A percentile compares a stretch with the other conserved stretches of the same genome.
These are phyloP conservation scores for Candida loeiensis DNA, from an alignment of 805 yeast genomes.

Conservation along the genomic window DNA sequence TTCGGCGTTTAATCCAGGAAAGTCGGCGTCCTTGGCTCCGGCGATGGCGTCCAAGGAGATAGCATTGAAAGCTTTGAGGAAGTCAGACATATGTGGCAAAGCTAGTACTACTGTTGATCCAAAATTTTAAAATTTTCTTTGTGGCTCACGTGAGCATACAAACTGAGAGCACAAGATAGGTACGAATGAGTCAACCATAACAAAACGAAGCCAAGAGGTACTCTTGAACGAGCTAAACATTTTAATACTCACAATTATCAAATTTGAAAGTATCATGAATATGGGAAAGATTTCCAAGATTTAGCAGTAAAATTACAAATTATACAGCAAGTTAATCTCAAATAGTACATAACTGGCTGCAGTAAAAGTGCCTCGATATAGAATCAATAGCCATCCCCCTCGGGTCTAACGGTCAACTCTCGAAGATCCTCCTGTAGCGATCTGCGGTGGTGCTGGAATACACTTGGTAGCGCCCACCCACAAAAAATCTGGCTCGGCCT, in stretches of 20 bases:
- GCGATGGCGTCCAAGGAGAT: slow-evolving; percentile 28
- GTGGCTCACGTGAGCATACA: slow-evolving; percentile 6
- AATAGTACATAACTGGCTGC: no score
- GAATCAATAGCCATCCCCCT: no score
- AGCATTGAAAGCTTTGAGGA: slow-evolving; percentile 26
- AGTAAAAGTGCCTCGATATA: no score
- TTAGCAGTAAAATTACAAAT: neutral
- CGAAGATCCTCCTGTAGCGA: no score
- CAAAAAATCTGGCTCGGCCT: slow-evolving; percentile 6
- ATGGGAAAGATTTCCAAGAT: no score
- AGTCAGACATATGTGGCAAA: slow-evolving; percentile 25
- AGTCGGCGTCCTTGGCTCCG: slow-evolving; percentile 16
- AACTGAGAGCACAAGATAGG: no score
- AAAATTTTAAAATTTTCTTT: slow-evolving; percentile 5
- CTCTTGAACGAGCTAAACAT: no score
- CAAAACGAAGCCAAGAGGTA: no score
- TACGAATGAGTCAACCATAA: neutral
- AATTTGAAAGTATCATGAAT: no score
- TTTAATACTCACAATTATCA: no score
- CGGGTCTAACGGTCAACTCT: no score
- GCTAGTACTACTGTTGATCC: slow-evolving; percentile 1
- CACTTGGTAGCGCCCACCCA: slow-evolving; percentile 7
- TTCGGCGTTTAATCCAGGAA: slow-evolving; percentile 35
- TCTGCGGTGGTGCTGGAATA: no score
- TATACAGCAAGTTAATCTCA: neutral